A percentile compares a stretch with the other conserved stretches of the same genome.
These are phyloP conservation scores for Colletotrichum spinosum DNA, from an alignment of 2,329 filamentous ascomycete genomes.

Conservation along the genomic window DNA sequence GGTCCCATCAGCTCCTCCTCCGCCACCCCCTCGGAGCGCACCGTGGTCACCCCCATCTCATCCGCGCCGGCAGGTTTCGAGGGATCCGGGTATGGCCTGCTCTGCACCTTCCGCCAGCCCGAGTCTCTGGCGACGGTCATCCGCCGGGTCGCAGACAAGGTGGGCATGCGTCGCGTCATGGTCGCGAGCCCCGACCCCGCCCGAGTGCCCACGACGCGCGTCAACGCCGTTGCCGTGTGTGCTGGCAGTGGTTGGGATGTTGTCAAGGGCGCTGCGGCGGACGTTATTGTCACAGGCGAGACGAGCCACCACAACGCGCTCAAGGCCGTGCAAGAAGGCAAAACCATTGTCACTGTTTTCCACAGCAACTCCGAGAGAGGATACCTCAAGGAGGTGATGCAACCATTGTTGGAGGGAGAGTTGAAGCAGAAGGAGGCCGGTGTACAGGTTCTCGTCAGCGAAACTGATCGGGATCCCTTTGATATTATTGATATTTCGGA, in stretches of 20 bases:
- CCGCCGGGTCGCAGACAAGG: slow-evolving; percentile 72
- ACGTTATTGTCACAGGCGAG: slow-evolving; percentile 91
- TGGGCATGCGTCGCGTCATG: slow-evolving; percentile 69
- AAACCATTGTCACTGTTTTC: slow-evolving; percentile 85
- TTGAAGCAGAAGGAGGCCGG: slow-evolving; percentile 63
- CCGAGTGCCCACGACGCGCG: slow-evolving; percentile 46
- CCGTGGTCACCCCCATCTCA: slow-evolving; percentile 59
- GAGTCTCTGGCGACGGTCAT: slow-evolving; percentile 58
- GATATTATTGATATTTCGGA: slow-evolving; percentile 72
- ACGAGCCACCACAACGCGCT: slow-evolving; percentile 94
- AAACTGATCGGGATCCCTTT: slow-evolving; percentile 88
- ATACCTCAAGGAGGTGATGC: slow-evolving; percentile 80
- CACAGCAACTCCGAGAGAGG: slow-evolving; percentile 94
- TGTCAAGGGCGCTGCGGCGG: slow-evolving; percentile 76
- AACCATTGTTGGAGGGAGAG: slow-evolving; percentile 69
- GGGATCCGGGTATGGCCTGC: slow-evolving; percentile 65
- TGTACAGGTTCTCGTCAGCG: slow-evolving; percentile 78
- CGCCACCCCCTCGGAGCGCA: slow-evolving; percentile 49
- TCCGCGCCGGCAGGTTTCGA: slow-evolving; percentile 54
- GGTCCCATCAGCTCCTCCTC: slow-evolving; percentile 35
- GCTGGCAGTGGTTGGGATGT: slow-evolving; percentile 88
- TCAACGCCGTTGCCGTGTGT: slow-evolving; percentile 84
- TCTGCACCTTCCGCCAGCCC: slow-evolving; percentile 54
- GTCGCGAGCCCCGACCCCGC: slow-evolving; percentile 47
- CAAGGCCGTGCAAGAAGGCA: slow-evolving; percentile 84